Conservation (phyloP, 1,284 basidiomycete genomes). For the Ganoderma multipileum region DNA sequence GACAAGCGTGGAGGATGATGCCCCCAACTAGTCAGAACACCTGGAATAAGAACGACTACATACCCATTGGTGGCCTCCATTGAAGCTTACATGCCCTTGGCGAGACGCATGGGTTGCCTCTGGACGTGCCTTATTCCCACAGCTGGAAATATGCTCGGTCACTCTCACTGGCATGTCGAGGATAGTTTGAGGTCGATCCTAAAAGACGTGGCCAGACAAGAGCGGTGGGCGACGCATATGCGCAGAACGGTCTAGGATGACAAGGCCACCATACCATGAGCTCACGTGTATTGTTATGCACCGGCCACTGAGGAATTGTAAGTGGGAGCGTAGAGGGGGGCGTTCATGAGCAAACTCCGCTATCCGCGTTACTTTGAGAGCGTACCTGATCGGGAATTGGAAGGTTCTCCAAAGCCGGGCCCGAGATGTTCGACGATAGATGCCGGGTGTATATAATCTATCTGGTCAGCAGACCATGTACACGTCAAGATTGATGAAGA, state of each 20-base stretch:
- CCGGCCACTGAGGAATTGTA: background rate
- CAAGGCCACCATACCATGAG: background rate
- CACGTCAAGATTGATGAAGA: background rate
- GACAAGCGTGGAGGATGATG: background rate
- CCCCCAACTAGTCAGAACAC: background rate
- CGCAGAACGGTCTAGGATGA: background rate
- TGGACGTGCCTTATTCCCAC: background rate
- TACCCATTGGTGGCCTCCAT: background rate
- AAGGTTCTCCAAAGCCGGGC: background rate
- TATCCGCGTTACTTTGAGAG: background rate
- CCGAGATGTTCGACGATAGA: background rate
- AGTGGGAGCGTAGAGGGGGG: background rate
- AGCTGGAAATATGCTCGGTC: background rate
- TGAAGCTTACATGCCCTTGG: slow-evolving; percentile 1
- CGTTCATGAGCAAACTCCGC: background rate
- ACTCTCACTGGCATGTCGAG: background rate
- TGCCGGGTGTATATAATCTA: background rate
- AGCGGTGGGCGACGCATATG: background rate
- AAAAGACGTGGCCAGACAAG: background rate
- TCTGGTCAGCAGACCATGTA: background rate
- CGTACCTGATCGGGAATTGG: background rate
- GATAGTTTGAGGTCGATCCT: background rate
- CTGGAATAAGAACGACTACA: background rate
- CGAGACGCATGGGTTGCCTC: background rate
- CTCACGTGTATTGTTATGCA: background rate